Percentiles rank a stretch among this genome's conserved stretches.
These are phyloP conservation scores for Nicotiana attenuata DNA, from an alignment of 257 asterid genomes.

Conservation along the genomic window DNA sequence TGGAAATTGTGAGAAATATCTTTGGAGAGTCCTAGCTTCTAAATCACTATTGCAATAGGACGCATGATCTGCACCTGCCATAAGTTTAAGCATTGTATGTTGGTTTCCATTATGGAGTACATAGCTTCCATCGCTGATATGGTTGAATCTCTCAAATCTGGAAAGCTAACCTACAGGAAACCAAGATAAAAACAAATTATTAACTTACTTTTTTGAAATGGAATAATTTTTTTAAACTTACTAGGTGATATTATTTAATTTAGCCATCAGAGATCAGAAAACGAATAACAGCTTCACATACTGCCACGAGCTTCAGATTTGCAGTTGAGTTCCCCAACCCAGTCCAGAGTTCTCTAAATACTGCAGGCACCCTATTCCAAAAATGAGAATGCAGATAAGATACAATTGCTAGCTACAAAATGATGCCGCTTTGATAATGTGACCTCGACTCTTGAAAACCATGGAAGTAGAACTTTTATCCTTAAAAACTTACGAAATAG, in stretches of 20 bases:
- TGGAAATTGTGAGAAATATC: not conserved
- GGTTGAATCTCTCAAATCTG: conserved; percentile 56
- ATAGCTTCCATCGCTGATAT: conserved; percentile 57
- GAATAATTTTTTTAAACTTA: not conserved
- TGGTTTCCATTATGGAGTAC: conserved; percentile 56
- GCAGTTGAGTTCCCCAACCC: conserved; percentile 62
- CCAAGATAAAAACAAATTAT: not conserved
- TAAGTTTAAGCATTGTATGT: conserved; percentile 52
- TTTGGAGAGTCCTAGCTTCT: not conserved
- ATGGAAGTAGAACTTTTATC: not conserved
- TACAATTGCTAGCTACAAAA: conserved; percentile 6
- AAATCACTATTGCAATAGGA: not conserved
- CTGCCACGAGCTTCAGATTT: conserved; percentile 77
- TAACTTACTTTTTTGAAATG: not conserved
- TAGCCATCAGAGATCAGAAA: not conserved
- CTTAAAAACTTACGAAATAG: not conserved
- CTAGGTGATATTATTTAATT: not conserved
- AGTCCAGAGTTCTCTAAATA: conserved; percentile 64
- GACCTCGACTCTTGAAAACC: not conserved
- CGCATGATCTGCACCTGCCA: conserved; percentile 62
- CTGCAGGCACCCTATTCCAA: conserved; percentile 40
- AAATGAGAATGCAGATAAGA: conserved; percentile 13
- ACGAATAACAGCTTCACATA: conserved; percentile 26
- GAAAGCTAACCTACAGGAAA: conserved; percentile 69
- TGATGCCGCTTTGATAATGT: not conserved